Evolutionary conservation across 805 yeast species (phyloP).

Genomic region (Metschnikowia anglica): DNA sequence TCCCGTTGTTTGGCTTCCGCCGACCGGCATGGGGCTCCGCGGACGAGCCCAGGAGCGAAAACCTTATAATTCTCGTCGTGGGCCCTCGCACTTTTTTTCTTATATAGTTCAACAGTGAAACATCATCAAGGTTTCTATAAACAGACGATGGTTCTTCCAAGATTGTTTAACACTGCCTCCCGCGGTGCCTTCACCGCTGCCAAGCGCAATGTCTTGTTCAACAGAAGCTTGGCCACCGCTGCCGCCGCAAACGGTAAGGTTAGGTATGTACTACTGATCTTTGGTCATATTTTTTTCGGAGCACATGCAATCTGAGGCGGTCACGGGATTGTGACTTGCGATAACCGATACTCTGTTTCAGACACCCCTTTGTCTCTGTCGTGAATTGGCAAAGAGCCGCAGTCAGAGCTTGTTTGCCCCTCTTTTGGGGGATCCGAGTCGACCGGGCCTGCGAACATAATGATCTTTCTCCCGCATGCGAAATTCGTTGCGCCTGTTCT

Average conservation of each 20-base stretch:
- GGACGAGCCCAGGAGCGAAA: slow-evolving; percentile 21
- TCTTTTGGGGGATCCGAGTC: too few relatives aligned
- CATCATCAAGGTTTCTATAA: too few relatives aligned
- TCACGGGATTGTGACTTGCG: neutral
- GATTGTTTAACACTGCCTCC: slow-evolving; percentile 56
- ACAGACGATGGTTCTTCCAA: slow-evolving; percentile 54
- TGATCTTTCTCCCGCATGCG: too few relatives aligned
- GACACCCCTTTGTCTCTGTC: too few relatives aligned
- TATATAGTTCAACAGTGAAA: slow-evolving; percentile 21
- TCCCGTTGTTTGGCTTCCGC: slow-evolving; percentile 15
- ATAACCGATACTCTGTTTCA: too few relatives aligned
- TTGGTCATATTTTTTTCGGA: neutral
- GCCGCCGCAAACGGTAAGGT: slow-evolving; percentile 79
- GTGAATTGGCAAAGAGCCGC: too few relatives aligned
- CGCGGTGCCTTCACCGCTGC: slow-evolving; percentile 89
- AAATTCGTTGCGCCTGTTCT: too few relatives aligned
- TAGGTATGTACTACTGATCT: slow-evolving; percentile 64
- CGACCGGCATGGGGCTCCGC: slow-evolving; percentile 24
- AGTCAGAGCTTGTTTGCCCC: too few relatives aligned
- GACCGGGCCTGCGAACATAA: too few relatives aligned
- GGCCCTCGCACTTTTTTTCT: slow-evolving; percentile 17
- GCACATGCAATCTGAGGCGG: neutral
- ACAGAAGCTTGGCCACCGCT: slow-evolving; percentile 77
- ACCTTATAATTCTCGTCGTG: slow-evolving; percentile 19
- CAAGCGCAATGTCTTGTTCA: slow-evolving; percentile 73